These are phyloP conservation scores for Fraxinus dipetala DNA, from an alignment of 305 asterid genomes.

Conservation along the genomic window DNA sequence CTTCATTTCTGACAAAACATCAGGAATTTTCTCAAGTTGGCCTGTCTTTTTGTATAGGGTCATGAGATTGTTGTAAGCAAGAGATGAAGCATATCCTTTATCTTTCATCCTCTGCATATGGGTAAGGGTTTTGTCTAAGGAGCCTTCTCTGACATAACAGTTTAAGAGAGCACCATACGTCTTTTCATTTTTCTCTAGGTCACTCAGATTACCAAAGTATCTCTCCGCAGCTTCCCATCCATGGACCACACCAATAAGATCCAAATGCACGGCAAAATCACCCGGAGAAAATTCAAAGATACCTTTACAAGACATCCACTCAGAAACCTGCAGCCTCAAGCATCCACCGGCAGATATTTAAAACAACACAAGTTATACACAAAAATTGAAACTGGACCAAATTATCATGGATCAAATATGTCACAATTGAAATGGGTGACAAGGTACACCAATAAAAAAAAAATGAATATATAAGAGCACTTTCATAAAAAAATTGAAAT, in stretches of 20 bases:
- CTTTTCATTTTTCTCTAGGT: slow-evolving; percentile 42
- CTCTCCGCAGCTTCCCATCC: slow-evolving; percentile 53
- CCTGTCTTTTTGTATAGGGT: slow-evolving; percentile 48
- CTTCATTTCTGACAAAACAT: slow-evolving; percentile 51
- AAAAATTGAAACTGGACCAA: slow-evolving; percentile 3
- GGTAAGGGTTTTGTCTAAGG: slow-evolving; percentile 40
- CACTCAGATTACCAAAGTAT: slow-evolving; percentile 37
- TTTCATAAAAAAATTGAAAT: neutral
- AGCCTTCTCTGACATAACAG: slow-evolving; percentile 48
- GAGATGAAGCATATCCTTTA: slow-evolving; percentile 42
- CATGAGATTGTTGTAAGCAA: slow-evolving; percentile 61
- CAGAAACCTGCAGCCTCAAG: slow-evolving; percentile 43
- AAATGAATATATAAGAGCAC: neutral
- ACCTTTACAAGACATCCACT: slow-evolving; percentile 41
- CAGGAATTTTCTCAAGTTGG: slow-evolving; percentile 45
- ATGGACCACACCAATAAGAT: slow-evolving; percentile 50
- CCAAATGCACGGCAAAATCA: slow-evolving; percentile 60
- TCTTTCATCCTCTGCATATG: slow-evolving; percentile 56
- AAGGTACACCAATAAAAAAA: neutral
- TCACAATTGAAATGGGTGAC: neutral
- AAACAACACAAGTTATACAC: slow-evolving; percentile 10
- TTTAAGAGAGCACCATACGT: slow-evolving; percentile 57
- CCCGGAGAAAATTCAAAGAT: slow-evolving; percentile 34
- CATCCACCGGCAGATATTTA: slow-evolving; percentile 18
- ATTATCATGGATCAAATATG: neutral